Conservation (phyloP, 2,329 filamentous ascomycete genomes). For the Penicillium sp. region DNA sequence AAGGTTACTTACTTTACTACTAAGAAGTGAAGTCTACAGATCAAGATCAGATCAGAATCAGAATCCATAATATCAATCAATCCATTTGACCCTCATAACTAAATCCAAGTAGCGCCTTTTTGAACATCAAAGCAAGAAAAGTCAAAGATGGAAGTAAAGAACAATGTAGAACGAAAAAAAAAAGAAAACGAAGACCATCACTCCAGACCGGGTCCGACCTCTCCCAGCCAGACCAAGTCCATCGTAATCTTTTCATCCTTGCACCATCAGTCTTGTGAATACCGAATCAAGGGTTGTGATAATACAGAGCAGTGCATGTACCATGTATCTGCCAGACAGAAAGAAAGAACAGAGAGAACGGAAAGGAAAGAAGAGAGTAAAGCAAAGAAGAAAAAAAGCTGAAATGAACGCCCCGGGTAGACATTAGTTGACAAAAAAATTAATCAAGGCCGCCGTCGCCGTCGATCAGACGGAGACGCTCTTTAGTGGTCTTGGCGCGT, state of each 20-base stretch:
- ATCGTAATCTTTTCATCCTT: slow-evolving; percentile 3
- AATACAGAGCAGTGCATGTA: slow-evolving; percentile 25
- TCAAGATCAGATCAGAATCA: too few species aligned
- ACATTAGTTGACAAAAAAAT: slow-evolving; percentile 15
- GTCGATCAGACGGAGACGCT: slow-evolving; percentile 48
- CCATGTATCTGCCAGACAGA: slow-evolving; percentile 15
- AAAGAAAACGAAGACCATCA: neutral
- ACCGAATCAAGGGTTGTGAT: slow-evolving; percentile 20
- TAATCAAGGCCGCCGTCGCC: slow-evolving; percentile 43
- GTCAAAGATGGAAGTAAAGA: neutral
- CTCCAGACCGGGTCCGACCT: neutral
- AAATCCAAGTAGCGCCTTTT: slow-evolving; percentile 7
- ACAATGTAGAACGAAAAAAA: neutral
- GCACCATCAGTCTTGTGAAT: neutral
- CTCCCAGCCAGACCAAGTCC: slow-evolving; percentile 3
- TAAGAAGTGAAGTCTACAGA: too few species aligned
- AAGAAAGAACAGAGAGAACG: slow-evolving; percentile 8
- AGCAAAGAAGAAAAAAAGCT: neutral
- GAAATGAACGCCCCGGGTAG: slow-evolving; percentile 20
- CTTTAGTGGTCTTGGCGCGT: slow-evolving; percentile 62
- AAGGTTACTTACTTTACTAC: too few species aligned
- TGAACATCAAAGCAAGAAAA: slow-evolving; percentile 1
- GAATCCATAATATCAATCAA: neutral
- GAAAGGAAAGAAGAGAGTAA: slow-evolving; percentile 1
- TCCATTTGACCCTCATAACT: slow-evolving; percentile 10